Evolutionary conservation across 2,329 filamentous ascomycete genomes (phyloP).

Genomic region (Neurospora sp.): DNA sequence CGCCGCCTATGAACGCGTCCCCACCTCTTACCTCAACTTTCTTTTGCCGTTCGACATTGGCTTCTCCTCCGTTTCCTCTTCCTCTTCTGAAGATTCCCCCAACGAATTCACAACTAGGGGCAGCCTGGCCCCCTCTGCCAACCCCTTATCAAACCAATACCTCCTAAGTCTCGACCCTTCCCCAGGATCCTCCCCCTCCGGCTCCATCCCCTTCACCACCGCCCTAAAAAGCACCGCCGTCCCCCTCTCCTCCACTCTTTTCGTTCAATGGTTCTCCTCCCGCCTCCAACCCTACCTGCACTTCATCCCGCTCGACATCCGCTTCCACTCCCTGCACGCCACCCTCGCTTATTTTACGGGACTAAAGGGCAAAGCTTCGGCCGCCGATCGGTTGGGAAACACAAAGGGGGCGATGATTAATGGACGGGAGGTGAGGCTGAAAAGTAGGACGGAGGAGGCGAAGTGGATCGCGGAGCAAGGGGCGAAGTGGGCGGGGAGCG

Average conservation of each 20-base stretch:
- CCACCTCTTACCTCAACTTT: slow-evolving; percentile 41
- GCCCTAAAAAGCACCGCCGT: slow-evolving; percentile 47
- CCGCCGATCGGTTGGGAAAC: not conserved
- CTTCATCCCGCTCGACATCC: slow-evolving; percentile 66
- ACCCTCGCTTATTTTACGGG: slow-evolving; percentile 67
- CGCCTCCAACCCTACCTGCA: slow-evolving; percentile 68
- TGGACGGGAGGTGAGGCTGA: slow-evolving; percentile 36
- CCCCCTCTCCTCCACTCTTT: slow-evolving; percentile 62
- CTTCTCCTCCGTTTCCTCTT: slow-evolving; percentile 55
- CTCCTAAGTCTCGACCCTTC: not conserved
- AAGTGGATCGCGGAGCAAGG: slow-evolving; percentile 58
- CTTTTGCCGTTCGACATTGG: slow-evolving; percentile 46
- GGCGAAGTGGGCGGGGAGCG: slow-evolving; percentile 52
- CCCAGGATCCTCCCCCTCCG: slow-evolving; percentile 25
- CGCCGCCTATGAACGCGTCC: slow-evolving; percentile 42
- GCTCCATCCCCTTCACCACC: not conserved
- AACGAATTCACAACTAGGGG: not conserved
- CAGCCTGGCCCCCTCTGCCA: not conserved
- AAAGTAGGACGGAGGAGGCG: slow-evolving; percentile 41
- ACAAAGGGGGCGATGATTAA: slow-evolving; percentile 29
- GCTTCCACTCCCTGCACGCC: slow-evolving; percentile 63
- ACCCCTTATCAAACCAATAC: not conserved
- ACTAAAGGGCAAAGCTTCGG: slow-evolving; percentile 19
- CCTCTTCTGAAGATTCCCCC: slow-evolving; percentile 37
- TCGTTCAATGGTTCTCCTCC: slow-evolving; percentile 70